Evolutionary conservation across 768 basidiomycete species (phyloP), one percentile per base, ranked within the genome.

Genomic region (Phanerochaete sordida): DNA sequence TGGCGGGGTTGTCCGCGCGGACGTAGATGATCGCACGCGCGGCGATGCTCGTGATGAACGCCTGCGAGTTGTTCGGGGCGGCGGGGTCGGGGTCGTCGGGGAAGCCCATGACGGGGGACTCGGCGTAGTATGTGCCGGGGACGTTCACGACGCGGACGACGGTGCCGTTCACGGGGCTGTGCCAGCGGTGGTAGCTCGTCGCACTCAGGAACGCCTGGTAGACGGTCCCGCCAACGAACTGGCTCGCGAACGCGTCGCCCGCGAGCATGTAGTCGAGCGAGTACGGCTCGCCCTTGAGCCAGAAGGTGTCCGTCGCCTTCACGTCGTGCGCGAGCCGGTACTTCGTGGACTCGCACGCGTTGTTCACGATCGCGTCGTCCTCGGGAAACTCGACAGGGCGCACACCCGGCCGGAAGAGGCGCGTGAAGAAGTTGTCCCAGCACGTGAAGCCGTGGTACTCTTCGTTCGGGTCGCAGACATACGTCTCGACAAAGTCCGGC

Each of bases 201-300:
- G 82, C 76, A 54, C 75, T 75, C 60, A 88, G 77, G 71, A 86
- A 85, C 0, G 79, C 84, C 64, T 87, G 86, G 69, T 78, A 79
- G 39, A 83, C 68, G 0, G 79, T 79, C 15, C 80, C 85, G 11
- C 80, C 82, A 5, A 77, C 73, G 62, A 85, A 82, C 23, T 75
- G 68, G 1, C 74, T 58, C 0, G 78, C 70, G 58, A 70, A 66
- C 0, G 73, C 64, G 60, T 84, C 77, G 54, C 76, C 35, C 45
- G 76, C 27, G 27, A 87, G 79, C 72, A 86, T 83, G 65, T 86
- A 77, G 8, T 67, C 35, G 45, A 87, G 80, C 2, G 85, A 86
- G 69, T 87, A 88, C 0, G 80, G 78, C 65, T 85, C 74, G 0
- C 77, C 82, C 67, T 88, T 87, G 69, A 86, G 64, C 84, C 84